phyloP scores from a whole-genome alignment of 768 basidiomycete genomes.

The Cystoderma amianthinum region DNA sequence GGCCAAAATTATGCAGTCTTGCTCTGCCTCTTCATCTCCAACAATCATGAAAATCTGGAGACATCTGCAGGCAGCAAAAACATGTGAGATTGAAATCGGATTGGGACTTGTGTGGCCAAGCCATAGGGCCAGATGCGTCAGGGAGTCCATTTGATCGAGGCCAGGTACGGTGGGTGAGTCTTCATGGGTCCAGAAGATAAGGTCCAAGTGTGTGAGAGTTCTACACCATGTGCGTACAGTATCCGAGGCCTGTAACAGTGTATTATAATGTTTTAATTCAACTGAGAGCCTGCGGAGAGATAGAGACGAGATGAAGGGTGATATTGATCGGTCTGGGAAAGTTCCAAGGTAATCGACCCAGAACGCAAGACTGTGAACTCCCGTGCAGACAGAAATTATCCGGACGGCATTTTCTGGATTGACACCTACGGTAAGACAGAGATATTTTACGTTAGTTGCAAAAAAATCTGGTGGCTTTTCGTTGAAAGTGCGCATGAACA shows the following conservation, averaged over 20 bases:
- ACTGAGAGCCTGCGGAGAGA: constrained; percentile 26
- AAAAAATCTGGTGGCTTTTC: constrained; percentile 27
- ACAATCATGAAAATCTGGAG: constrained; percentile 20
- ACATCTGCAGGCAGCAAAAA: constrained; percentile 17
- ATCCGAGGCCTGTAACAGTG: constrained; percentile 10
- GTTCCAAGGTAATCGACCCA: constrained; percentile 25
- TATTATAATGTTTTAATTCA: constrained; percentile 21
- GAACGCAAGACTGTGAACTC: constrained; percentile 27
- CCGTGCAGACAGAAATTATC: constrained; percentile 28
- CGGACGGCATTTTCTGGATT: constrained; percentile 15
- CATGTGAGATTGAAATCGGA: constrained; percentile 13
- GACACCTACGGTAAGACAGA: constrained; percentile 29
- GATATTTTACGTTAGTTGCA: constrained; percentile 24
- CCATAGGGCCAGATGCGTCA: constrained; percentile 26
- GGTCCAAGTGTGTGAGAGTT: constrained; percentile 27
- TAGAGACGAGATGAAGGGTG: constrained; percentile 17
- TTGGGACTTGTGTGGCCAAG: constrained; percentile 14
- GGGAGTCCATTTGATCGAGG: constrained; percentile 16
- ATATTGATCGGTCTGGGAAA: constrained; percentile 10
- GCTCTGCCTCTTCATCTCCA: constrained; percentile 17
- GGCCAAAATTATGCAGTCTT: constrained; percentile 11
- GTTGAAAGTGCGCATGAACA: constrained; percentile 28
- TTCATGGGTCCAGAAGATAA: constrained; percentile 26
- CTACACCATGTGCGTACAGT: constrained; percentile 15
- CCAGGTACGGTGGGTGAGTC: constrained; percentile 16